Conservation (phyloP, 176 grass and related monocot genomes). For the Oryza officinalis region DNA sequence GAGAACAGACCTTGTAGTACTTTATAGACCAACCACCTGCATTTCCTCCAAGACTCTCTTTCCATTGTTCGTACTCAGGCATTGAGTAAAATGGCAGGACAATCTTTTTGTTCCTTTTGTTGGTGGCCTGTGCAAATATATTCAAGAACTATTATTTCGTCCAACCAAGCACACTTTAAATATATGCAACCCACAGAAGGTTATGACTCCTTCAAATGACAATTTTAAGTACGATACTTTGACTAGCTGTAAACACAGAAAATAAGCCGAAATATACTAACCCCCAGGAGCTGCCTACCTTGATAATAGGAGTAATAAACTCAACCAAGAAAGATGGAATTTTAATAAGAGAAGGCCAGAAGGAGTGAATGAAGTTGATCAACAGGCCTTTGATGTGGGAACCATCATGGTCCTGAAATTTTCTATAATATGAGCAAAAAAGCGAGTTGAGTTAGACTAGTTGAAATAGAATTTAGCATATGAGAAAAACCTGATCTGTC, state of each 20-base stretch:
- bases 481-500: slow-evolving; percentile 80
- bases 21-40: slow-evolving; percentile 72
- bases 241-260: neutral
- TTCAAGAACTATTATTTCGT: neutral
- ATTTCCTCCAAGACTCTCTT: slow-evolving; percentile 53
- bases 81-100: slow-evolving; percentile 74
- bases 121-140: slow-evolving; percentile 57
- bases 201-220: neutral
- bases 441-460: neutral
- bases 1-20: slow-evolving; percentile 75
- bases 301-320: slow-evolving; percentile 90
- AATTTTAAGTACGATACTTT: neutral
- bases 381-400: slow-evolving; percentile 92
- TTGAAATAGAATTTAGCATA: slow-evolving; percentile 13
- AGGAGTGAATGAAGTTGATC: slow-evolving; percentile 85
- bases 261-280: neutral
- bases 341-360: slow-evolving; percentile 90
- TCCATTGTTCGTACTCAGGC: slow-evolving; percentile 93
- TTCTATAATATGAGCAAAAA: neutral
- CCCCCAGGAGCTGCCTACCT: slow-evolving; percentile 34
- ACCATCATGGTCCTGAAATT: slow-evolving; percentile 77
- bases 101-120: slow-evolving; percentile 34
- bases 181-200: neutral
- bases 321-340: slow-evolving; percentile 83
- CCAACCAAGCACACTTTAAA: neutral